These are phyloP conservation scores for Mollisia scopiformis DNA, from an alignment of 2,329 filamentous ascomycete genomes.

Conservation along the genomic window DNA sequence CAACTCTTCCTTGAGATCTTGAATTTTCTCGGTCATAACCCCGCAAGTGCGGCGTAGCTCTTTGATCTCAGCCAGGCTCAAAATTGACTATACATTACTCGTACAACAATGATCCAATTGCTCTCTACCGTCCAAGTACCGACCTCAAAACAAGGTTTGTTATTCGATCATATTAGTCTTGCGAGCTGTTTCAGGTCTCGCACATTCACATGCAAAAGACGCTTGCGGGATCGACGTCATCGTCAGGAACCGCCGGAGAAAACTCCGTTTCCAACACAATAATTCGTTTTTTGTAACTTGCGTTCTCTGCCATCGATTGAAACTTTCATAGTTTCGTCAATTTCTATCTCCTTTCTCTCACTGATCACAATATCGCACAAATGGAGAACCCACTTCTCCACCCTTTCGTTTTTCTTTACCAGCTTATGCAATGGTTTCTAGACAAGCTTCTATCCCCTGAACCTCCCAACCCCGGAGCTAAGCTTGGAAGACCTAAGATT, in stretches of 20 bases:
- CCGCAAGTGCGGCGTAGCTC: too few relatives aligned
- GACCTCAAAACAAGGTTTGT: too few relatives aligned
- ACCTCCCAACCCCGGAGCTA: conserved; percentile 62
- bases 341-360: neutral
- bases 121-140: too few relatives aligned
- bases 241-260: neutral
- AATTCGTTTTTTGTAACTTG: neutral
- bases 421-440: conserved; percentile 66
- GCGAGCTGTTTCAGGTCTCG: neutral
- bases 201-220: conserved; percentile 7
- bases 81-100: too few relatives aligned
- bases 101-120: too few relatives aligned
- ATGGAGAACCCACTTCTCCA: conserved; percentile 47
- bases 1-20: too few relatives aligned
- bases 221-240: neutral
- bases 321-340: neutral
- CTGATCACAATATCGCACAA: neutral
- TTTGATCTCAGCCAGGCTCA: too few relatives aligned
- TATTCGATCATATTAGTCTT: too few relatives aligned
- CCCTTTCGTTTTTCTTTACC: conserved; percentile 64
- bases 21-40: too few relatives aligned
- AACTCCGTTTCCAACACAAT: neutral
- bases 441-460: conserved; percentile 68
- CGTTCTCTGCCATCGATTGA: neutral
- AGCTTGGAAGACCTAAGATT: conserved; percentile 64